Evolutionary conservation across 495 filamentous ascomycete genomes (phyloP).

Genomic region (Pyrenula massariospora): DNA sequence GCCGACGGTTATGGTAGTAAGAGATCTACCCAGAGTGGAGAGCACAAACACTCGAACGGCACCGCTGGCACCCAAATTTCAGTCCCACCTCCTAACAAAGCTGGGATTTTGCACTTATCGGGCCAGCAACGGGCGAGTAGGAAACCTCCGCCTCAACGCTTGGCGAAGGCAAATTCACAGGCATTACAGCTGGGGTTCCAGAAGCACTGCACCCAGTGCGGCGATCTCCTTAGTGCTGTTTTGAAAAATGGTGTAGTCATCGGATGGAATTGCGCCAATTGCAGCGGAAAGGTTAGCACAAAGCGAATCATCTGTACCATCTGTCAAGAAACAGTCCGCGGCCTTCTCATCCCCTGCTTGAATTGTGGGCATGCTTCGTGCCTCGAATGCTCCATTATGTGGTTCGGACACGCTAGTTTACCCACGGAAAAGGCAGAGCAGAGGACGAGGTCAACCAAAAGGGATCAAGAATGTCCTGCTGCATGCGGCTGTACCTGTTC

Average conservation of each 20-base stretch:
- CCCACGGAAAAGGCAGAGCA: constrained; percentile 1
- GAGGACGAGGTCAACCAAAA: constrained; percentile 3
- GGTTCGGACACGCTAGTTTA: constrained; percentile 19
- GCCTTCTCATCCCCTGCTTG: constrained; percentile 39
- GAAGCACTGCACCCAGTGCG: constrained; percentile 32
- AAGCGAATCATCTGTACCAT: constrained; percentile 31
- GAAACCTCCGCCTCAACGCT: constrained; percentile 15
- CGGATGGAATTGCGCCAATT: constrained; percentile 19
- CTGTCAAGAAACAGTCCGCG: constrained; percentile 32
- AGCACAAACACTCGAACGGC: background rate
- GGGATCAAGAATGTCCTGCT: constrained; percentile 23
- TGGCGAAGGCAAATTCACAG: constrained; percentile 4
- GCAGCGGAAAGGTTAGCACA: constrained; percentile 22
- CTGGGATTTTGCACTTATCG: background rate
- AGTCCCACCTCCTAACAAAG: background rate
- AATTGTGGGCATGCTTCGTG: constrained; percentile 41
- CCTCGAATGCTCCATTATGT: constrained; percentile 30
- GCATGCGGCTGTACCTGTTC: constrained; percentile 41
- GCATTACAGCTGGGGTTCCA: constrained; percentile 26
- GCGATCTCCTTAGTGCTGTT: constrained; percentile 19
- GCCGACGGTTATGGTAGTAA: constrained; percentile 9
- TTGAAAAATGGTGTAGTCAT: constrained; percentile 11
- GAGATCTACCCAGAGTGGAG: background rate
- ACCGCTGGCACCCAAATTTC: background rate
- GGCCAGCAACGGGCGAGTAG: constrained; percentile 2